Conservation (phyloP, 768 basidiomycete species). For the Mrakia gelida region DNA sequence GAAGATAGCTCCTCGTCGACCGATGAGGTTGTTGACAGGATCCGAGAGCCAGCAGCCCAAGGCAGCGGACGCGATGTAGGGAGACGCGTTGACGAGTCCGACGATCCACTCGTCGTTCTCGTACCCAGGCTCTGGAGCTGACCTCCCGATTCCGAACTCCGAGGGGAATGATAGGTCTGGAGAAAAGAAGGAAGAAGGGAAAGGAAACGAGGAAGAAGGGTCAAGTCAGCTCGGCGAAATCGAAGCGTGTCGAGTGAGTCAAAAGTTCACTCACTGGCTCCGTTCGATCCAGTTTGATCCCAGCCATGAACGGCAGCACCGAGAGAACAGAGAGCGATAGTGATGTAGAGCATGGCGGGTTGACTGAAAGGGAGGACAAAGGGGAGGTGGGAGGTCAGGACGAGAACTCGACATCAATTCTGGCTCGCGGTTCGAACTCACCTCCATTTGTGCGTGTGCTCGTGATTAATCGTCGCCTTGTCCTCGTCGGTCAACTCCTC, state of each 20-base stretch:
- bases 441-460: slow-evolving; percentile 11
- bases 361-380: not conserved
- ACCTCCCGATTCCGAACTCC: slow-evolving; percentile 50
- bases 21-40: slow-evolving; percentile 61
- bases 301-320: slow-evolving; percentile 46
- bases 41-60: slow-evolving; percentile 60
- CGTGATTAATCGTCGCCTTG: not conserved
- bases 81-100: slow-evolving; percentile 45
- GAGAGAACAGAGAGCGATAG: slow-evolving; percentile 20
- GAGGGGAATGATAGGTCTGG: slow-evolving; percentile 58
- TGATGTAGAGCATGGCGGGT: slow-evolving; percentile 25
- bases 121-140: slow-evolving; percentile 41
- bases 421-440: not conserved
- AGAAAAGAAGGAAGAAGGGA: not conserved
- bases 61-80: slow-evolving; percentile 32
- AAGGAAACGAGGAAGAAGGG: too few species aligned
- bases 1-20: slow-evolving; percentile 57
- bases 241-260: not conserved
- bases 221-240: not conserved
- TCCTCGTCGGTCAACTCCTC: slow-evolving; percentile 21
- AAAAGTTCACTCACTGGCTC: slow-evolving; percentile 35
- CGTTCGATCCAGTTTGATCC: slow-evolving; percentile 59
- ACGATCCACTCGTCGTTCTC: slow-evolving; percentile 63
- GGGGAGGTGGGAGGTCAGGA: not conserved
- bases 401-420: not conserved